phyloP scores from a whole-genome alignment of 2,329 filamentous ascomycete species.

The Hypoxylon sp. region DNA sequence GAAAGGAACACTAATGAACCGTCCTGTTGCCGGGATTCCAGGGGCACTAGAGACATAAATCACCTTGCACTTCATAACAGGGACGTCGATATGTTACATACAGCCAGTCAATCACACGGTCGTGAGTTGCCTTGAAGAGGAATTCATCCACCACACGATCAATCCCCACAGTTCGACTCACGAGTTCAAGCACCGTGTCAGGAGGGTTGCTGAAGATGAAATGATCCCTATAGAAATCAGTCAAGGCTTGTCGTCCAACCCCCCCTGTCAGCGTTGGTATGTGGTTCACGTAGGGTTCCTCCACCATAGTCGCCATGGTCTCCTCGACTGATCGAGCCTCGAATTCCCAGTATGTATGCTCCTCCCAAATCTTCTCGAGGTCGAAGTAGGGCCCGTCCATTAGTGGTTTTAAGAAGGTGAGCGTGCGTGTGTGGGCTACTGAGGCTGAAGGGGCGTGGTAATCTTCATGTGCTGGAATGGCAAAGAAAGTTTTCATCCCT shows the following conservation, averaged over 20 bases:
- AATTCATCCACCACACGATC: constrained; percentile 82
- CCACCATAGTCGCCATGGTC: constrained; percentile 87
- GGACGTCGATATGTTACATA: constrained; percentile 57
- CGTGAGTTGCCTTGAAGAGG: constrained; percentile 75
- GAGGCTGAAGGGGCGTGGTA: constrained; percentile 70
- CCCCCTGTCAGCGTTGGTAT: constrained; percentile 80
- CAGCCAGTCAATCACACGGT: constrained; percentile 77
- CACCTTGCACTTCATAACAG: background rate
- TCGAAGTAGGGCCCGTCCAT: constrained; percentile 78
- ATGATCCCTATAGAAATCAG: constrained; percentile 78
- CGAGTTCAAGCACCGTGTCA: constrained; percentile 76
- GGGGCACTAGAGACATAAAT: constrained; percentile 61
- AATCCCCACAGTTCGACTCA: constrained; percentile 79
- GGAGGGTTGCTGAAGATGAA: constrained; percentile 82
- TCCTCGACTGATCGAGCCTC: constrained; percentile 75
- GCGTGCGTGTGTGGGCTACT: constrained; percentile 75
- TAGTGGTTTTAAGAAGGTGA: constrained; percentile 75
- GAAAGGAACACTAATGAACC: constrained; percentile 71
- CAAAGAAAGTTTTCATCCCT: constrained; percentile 60
- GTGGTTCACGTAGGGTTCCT: constrained; percentile 84
- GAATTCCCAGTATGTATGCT: constrained; percentile 82
- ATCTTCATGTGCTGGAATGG: constrained; percentile 63
- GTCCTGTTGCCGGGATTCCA: constrained; percentile 70
- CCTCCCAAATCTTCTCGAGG: constrained; percentile 83
- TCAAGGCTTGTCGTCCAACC: constrained; percentile 73